Percentiles rank a stretch among this genome's conserved stretches.
Conservation (phyloP, 768 basidiomycete genomes). For the Naganishia randhawae region DNA sequence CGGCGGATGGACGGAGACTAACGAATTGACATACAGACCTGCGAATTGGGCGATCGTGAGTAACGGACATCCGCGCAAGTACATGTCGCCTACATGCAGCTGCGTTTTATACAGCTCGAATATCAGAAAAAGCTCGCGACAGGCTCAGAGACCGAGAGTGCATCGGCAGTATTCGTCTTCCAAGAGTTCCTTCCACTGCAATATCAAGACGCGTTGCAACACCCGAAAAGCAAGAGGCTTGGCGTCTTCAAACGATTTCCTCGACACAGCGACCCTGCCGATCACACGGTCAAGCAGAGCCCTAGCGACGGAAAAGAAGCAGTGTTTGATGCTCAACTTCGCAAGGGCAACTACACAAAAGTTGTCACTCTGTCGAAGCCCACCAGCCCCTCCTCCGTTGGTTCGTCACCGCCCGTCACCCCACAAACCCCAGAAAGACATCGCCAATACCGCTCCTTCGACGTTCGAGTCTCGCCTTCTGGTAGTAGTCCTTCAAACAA, state of each 20-base stretch:
- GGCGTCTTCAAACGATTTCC: conserved; percentile 32
- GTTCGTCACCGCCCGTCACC: neutral
- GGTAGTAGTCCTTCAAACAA: neutral
- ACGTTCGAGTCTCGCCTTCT: neutral
- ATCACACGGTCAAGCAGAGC: neutral
- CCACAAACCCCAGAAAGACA: neutral
- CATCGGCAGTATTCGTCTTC: conserved; percentile 73
- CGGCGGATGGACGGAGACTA: conserved; percentile 76
- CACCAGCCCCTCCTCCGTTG: neutral
- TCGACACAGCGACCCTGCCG: neutral
- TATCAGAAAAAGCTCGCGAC: conserved; percentile 53
- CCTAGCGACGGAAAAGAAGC: conserved; percentile 26
- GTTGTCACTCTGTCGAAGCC: conserved; percentile 37
- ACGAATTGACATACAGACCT: conserved; percentile 73
- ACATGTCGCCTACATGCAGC: neutral
- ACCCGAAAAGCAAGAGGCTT: conserved; percentile 39
- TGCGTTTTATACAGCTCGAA: conserved; percentile 54
- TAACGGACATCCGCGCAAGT: conserved; percentile 25
- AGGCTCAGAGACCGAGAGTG: conserved; percentile 53
- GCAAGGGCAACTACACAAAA: conserved; percentile 33
- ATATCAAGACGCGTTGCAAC: conserved; percentile 42
- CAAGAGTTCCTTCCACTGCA: conserved; percentile 82
- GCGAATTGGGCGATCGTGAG: conserved; percentile 89
- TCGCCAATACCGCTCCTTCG: conserved; percentile 6
- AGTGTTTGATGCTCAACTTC: conserved; percentile 45